These are phyloP conservation scores for Kregervanrija pseudodelftensis DNA, from an alignment of 805 yeast species.

Conservation along the genomic window DNA sequence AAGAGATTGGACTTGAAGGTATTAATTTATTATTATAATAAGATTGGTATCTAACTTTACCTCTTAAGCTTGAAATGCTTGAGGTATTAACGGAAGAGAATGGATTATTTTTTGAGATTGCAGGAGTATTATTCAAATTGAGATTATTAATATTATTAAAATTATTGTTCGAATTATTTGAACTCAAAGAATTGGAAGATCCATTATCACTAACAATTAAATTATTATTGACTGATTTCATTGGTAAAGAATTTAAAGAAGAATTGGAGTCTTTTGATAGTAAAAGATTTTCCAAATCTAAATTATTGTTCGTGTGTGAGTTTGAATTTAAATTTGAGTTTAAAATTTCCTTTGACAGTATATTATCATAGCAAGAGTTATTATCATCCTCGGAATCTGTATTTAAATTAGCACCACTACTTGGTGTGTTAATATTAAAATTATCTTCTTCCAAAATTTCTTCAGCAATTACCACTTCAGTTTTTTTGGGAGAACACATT, in stretches of 20 bases:
- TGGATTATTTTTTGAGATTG: slow-evolving; percentile 8
- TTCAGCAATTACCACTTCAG: slow-evolving; percentile 25
- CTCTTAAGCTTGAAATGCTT: slow-evolving; percentile 20
- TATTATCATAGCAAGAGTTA: background rate
- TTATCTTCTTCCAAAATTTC: slow-evolving; percentile 23
- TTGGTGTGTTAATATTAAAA: background rate
- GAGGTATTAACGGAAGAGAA: slow-evolving; percentile 11
- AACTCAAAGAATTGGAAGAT: slow-evolving; percentile 22
- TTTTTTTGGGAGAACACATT: slow-evolving; percentile 25
- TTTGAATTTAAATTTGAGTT: background rate
- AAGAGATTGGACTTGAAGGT: slow-evolving; percentile 13
- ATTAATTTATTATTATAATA: slow-evolving; percentile 22
- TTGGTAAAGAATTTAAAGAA: slow-evolving; percentile 22
- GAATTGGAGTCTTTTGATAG: slow-evolving; percentile 12
- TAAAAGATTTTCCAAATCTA: slow-evolving; percentile 17
- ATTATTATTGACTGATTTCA: slow-evolving; percentile 12
- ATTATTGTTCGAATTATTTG: slow-evolving; percentile 12
- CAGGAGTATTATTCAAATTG: background rate
- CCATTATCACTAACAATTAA: slow-evolving; percentile 16
- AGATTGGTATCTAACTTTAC: slow-evolving; percentile 27
- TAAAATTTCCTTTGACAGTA: no score
- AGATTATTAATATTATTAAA: slow-evolving; percentile 15
- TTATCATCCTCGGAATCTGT: slow-evolving; percentile 8
- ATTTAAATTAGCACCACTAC: background rate
- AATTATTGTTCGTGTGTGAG: slow-evolving; percentile 9